Percentiles rank a stretch among this genome's conserved stretches.
phyloP scores from a whole-genome alignment of 2,329 filamentous ascomycete species.

The Calonectria henricotiae region DNA sequence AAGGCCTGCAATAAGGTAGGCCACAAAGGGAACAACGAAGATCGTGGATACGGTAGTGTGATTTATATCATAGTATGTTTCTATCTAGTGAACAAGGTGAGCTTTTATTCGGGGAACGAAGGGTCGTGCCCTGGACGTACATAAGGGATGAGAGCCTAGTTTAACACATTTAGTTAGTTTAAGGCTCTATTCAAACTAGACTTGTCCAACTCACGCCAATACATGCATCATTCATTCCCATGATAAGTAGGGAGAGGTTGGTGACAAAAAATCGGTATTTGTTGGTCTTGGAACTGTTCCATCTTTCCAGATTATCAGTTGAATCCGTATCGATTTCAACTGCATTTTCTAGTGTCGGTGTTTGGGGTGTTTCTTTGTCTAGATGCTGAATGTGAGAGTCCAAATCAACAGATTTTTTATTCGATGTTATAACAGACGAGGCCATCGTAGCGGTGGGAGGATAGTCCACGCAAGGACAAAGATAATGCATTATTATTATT shows the following conservation, averaged over 20 bases:
- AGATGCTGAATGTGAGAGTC: not conserved
- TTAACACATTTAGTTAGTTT: slow-evolving; percentile 34
- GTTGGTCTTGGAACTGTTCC: slow-evolving; percentile 76
- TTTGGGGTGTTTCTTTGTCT: slow-evolving; percentile 8
- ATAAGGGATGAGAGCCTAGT: slow-evolving; percentile 67
- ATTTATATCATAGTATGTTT: slow-evolving; percentile 71
- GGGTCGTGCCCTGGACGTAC: slow-evolving; percentile 52
- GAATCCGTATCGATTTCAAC: slow-evolving; percentile 37
- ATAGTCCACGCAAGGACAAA: not conserved
- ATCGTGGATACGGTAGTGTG: slow-evolving; percentile 78
- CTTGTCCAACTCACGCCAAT: slow-evolving; percentile 68
- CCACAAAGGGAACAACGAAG: slow-evolving; percentile 78
- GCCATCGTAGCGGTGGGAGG: not conserved
- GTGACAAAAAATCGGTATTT: slow-evolving; percentile 72
- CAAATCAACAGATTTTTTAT: not conserved
- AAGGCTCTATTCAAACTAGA: not conserved
- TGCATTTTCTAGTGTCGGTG: slow-evolving; percentile 17
- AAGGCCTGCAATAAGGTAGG: slow-evolving; percentile 76
- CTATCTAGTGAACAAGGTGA: slow-evolving; percentile 45
- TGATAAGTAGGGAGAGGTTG: slow-evolving; percentile 75
- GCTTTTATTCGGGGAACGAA: not conserved
- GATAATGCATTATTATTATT: not conserved
- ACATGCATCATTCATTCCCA: slow-evolving; percentile 80
- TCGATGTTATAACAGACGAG: not conserved
- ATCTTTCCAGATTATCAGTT: slow-evolving; percentile 63